These are phyloP conservation scores for Coemansia sp. DNA, from an alignment of 371 early-diverging fungal genomes.

Conservation along the genomic window DNA sequence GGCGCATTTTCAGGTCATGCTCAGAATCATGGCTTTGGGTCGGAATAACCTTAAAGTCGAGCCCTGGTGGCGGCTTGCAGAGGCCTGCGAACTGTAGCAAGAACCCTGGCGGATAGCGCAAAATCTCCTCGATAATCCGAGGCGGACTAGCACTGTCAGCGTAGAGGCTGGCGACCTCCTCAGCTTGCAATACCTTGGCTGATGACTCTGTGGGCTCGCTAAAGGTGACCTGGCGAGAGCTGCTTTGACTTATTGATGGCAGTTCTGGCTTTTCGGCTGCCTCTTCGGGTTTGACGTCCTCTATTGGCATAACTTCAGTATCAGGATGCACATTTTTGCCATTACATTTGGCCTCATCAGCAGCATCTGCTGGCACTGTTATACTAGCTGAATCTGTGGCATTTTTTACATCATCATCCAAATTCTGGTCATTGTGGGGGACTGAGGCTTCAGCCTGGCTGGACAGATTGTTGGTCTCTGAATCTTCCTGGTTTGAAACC, in stretches of 20 bases:
- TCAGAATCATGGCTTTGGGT: slow-evolving; percentile 57
- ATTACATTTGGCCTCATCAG: background rate
- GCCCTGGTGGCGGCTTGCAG: slow-evolving; percentile 64
- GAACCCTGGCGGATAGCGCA: slow-evolving; percentile 61
- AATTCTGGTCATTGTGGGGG: no score
- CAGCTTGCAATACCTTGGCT: slow-evolving; percentile 45
- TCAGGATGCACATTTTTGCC: background rate
- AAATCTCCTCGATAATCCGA: slow-evolving; percentile 25
- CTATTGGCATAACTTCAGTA: background rate
- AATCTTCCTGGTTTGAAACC: background rate
- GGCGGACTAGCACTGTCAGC: slow-evolving; percentile 12
- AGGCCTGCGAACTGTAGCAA: slow-evolving; percentile 72
- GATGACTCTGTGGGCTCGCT: slow-evolving; percentile 11
- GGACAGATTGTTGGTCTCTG: no score
- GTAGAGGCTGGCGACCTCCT: slow-evolving; percentile 27
- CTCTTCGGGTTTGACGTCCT: background rate
- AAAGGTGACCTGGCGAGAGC: background rate
- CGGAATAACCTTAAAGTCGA: slow-evolving; percentile 55
- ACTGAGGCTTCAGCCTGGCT: no score
- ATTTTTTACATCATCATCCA: no score
- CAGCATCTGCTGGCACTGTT: background rate
- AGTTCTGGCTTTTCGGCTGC: background rate
- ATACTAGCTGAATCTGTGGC: background rate
- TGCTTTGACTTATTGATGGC: background rate
- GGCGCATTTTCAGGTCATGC: slow-evolving; percentile 54